Evolutionary conservation across 2,329 filamentous ascomycete species (phyloP), one percentile per base, ranked within the genome.

Genomic region (Cadophora sp.): DNA sequence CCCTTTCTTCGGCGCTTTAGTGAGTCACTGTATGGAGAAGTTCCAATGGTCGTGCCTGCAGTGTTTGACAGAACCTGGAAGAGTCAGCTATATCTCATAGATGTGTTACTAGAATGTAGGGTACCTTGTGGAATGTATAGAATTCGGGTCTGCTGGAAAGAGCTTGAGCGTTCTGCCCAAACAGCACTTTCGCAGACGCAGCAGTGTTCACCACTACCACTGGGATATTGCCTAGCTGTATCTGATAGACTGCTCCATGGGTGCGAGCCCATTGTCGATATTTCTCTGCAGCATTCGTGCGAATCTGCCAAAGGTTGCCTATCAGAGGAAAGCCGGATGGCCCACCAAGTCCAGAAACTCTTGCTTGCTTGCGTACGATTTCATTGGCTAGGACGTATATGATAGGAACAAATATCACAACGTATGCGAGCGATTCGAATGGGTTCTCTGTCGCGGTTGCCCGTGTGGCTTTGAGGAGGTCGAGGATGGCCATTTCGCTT

Each of bases 31-130:
- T 89, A 91, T 0, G 89, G 89, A 0, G 86, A 88, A 0, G 89
- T 91, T 0, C 89, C 89, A 65, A 91, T 90, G 0, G 89, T 91
- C 0, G 88, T 90, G 6, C 88, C 88, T 0, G 87, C 85, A 0
- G 88, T 90, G 51, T 89, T 87, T 2, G 86, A 89, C 1, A 90
- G 80, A 2, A 89, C 84, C 85, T 87, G 27, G 14, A 4, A 30
- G 20, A 43, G 16, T 62, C 18, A 69, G 59, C 53, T 53, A 24
- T 22, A 53, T 50, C n/a, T 51, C 20, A 14, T 51, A 20, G 14
- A 24, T 27, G 8, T n/a, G 22, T 3, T 16, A 3, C 3, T 24
- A 30, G 18, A 27, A n/a, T 16, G 20, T 13, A 39, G 47, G 27
- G 13, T 66, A 84, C 84, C 76, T 85, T 87, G 72, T 88, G 85